Evolutionary conservation across 805 yeast species (phyloP).

Genomic region (Kregervanrija fluxuum): DNA sequence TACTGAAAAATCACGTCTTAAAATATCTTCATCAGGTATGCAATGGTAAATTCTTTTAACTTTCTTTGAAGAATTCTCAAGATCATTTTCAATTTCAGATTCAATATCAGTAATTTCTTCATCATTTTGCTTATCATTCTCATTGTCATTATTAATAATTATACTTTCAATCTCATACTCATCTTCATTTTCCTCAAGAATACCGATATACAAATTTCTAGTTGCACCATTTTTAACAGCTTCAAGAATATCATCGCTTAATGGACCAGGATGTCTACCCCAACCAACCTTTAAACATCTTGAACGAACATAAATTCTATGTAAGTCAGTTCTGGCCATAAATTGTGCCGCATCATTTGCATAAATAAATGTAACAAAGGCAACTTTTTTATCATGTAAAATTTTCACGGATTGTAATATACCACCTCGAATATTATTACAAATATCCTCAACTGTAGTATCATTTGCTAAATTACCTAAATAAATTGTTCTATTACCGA

Average conservation of each 20-base stretch:
- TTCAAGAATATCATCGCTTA: conserved; percentile 44
- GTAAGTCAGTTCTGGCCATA: conserved; percentile 41
- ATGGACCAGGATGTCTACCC: conserved; percentile 64
- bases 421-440: conserved; percentile 77
- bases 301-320: conserved; percentile 56
- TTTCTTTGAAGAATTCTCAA: conserved; percentile 1
- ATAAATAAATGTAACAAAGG: conserved; percentile 66
- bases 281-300: conserved; percentile 60
- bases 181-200: conserved; percentile 34
- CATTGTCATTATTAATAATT: conserved; percentile 17
- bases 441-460: conserved; percentile 64
- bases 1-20: conserved; percentile 51
- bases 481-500: conserved; percentile 61
- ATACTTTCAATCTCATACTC: conserved; percentile 22
- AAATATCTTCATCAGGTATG: conserved; percentile 40
- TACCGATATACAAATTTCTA: conserved; percentile 69
- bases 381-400: conserved; percentile 44
- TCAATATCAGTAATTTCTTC: conserved; percentile 2
- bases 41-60: conserved; percentile 1
- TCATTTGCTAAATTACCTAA: conserved; percentile 59
- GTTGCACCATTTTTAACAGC: conserved; percentile 69
- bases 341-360: conserved; percentile 60
- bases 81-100: background rate
- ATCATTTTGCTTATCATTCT: conserved; percentile 14
- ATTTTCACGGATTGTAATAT: conserved; percentile 51